Evolutionary conservation across 2,329 filamentous ascomycete genomes (phyloP).

Genomic region (Graphium sp.): DNA sequence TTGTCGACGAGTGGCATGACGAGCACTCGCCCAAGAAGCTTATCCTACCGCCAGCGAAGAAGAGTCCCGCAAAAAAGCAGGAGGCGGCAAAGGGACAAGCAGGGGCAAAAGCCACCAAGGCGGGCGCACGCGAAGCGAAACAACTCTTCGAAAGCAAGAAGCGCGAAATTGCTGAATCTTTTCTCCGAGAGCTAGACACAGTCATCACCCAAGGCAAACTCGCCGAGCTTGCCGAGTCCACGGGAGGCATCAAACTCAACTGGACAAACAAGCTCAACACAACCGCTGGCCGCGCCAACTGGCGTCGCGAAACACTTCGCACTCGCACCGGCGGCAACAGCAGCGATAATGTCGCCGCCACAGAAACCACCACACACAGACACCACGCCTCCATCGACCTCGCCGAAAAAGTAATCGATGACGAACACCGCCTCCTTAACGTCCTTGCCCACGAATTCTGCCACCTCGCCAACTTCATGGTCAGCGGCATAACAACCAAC

Average conservation of each 20-base stretch:
- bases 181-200: slow-evolving; percentile 52
- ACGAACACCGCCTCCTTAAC: slow-evolving; percentile 63
- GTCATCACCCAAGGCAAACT: slow-evolving; percentile 46
- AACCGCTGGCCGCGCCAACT: slow-evolving; percentile 61
- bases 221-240: slow-evolving; percentile 34
- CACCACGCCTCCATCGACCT: slow-evolving; percentile 73
- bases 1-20: slow-evolving; percentile 48
- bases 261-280: slow-evolving; percentile 71
- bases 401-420: slow-evolving; percentile 72
- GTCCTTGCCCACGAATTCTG: slow-evolving; percentile 96
- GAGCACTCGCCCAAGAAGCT: slow-evolving; percentile 35
- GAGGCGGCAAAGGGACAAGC: too few species aligned
- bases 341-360: slow-evolving; percentile 1
- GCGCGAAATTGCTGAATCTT: slow-evolving; percentile 41
- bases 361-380: slow-evolving; percentile 13
- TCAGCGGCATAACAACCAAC: slow-evolving; percentile 55
- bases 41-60: slow-evolving; percentile 10
- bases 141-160: slow-evolving; percentile 48
- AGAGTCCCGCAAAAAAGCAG: slow-evolving; percentile 10
- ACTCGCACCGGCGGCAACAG: slow-evolving; percentile 9
- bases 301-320: slow-evolving; percentile 43
- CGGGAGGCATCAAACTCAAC: slow-evolving; percentile 53
- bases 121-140: slow-evolving; percentile 25
- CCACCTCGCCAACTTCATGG: slow-evolving; percentile 83
- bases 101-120: too few species aligned